These are phyloP conservation scores for Microbotryum saponariae DNA, from an alignment of 1,284 basidiomycete genomes.

Conservation along the genomic window DNA sequence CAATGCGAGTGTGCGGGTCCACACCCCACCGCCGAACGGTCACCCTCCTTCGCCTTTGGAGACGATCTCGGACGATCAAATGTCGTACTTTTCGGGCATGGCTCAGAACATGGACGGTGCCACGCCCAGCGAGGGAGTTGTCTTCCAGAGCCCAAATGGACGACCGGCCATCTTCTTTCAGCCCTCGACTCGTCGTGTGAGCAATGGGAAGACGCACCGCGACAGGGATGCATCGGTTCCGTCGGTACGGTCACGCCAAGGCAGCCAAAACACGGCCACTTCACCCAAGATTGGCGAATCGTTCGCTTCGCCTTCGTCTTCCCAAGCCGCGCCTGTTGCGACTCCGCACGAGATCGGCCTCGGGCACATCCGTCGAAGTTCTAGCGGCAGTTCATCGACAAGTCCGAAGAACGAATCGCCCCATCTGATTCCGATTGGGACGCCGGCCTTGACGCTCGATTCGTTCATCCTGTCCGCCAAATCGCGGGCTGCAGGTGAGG, in stretches of 20 bases:
- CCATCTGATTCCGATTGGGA: constrained; percentile 5
- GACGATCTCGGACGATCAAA: constrained; percentile 22
- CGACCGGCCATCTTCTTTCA: constrained; percentile 91
- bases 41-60: constrained; percentile 30
- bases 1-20: background rate
- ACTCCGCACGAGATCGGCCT: constrained; percentile 30
- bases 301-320: constrained; percentile 2
- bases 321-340: background rate
- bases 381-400: background rate
- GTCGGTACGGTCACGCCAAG: too few species aligned
- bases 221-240: too few species aligned
- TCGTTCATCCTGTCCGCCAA: constrained; percentile 30
- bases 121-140: constrained; percentile 67
- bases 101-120: constrained; percentile 57
- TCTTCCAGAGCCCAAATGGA: constrained; percentile 87
- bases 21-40: background rate
- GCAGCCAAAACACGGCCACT: background rate
- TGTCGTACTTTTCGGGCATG: constrained; percentile 66
- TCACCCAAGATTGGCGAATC: background rate
- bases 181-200: constrained; percentile 44
- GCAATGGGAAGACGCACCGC: too few species aligned
- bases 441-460: constrained; percentile 29
- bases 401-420: background rate
- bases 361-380: constrained; percentile 3
- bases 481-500: constrained; percentile 12